These are phyloP conservation scores for Lentinula raphanica DNA, from an alignment of 768 basidiomycete genomes.

Conservation along the genomic window DNA sequence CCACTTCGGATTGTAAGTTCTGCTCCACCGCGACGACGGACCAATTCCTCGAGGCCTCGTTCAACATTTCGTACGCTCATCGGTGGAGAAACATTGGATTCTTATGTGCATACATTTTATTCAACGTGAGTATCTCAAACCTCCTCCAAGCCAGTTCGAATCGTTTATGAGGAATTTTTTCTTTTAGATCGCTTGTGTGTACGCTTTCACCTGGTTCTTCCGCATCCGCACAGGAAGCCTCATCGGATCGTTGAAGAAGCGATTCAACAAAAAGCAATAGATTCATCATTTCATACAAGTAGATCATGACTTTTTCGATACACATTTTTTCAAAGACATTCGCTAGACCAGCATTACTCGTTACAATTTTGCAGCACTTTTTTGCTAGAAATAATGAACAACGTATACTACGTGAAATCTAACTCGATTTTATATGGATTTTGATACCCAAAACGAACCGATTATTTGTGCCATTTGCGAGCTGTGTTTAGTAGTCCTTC, in stretches of 20 bases:
- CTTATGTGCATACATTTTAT: slow-evolving; percentile 38
- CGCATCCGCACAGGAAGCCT: slow-evolving; percentile 35
- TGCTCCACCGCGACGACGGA: slow-evolving; percentile 60
- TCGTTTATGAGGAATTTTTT: not conserved
- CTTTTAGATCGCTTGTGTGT: slow-evolving; percentile 35
- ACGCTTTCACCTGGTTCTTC: slow-evolving; percentile 46
- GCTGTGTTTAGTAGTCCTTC: too few relatives aligned
- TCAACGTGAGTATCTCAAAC: slow-evolving; percentile 39
- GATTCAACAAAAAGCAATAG: slow-evolving; percentile 4
- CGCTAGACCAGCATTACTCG: too few relatives aligned
- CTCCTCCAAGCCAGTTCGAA: not conserved
- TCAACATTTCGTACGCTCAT: slow-evolving; percentile 54
- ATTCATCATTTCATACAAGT: too few relatives aligned
- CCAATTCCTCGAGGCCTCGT: slow-evolving; percentile 41
- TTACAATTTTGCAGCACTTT: too few relatives aligned
- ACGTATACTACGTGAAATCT: too few relatives aligned
- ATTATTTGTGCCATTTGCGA: too few relatives aligned
- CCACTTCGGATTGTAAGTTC: slow-evolving; percentile 48
- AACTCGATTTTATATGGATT: too few relatives aligned
- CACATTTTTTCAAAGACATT: too few relatives aligned
- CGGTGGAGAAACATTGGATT: slow-evolving; percentile 54
- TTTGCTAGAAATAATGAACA: too few relatives aligned
- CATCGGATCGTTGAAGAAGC: slow-evolving; percentile 21
- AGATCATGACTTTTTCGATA: too few relatives aligned
- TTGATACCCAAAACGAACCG: too few relatives aligned